Percentiles rank a stretch among this genome's conserved stretches.
Evolutionary conservation across 495 filamentous ascomycete genomes (phyloP).

Genomic region (Annulohypoxylon moriforme): DNA sequence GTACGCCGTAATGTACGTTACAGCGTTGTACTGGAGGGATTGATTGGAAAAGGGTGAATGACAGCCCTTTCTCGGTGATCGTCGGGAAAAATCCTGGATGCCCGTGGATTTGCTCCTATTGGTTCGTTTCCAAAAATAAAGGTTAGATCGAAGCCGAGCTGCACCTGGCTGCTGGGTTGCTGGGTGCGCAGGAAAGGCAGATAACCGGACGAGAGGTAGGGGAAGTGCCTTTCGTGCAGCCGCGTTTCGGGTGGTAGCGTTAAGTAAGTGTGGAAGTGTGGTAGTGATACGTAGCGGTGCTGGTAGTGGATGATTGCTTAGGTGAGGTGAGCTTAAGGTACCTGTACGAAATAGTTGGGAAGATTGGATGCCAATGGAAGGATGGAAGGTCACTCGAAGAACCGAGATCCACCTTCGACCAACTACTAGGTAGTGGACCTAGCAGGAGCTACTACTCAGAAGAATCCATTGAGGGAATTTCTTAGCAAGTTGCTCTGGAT

Average conservation of each 20-base stretch:
- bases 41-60: slow-evolving; percentile 15
- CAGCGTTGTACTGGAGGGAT: slow-evolving; percentile 9
- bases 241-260: slow-evolving; percentile 12
- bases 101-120: slow-evolving; percentile 18
- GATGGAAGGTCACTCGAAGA: not conserved
- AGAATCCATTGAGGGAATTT: slow-evolving; percentile 18
- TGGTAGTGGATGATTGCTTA: slow-evolving; percentile 4
- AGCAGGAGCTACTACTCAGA: not conserved
- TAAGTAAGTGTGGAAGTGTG: too few species aligned
- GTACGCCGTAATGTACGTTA: too few species aligned
- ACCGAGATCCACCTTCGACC: not conserved
- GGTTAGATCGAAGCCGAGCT: slow-evolving; percentile 37
- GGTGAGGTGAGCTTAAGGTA: slow-evolving; percentile 3
- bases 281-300: not conserved
- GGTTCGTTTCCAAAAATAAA: slow-evolving; percentile 25
- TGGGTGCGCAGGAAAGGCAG: slow-evolving; percentile 14
- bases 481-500: slow-evolving; percentile 6
- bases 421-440: not conserved
- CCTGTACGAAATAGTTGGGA: not conserved
- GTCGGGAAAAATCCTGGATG: slow-evolving; percentile 29
- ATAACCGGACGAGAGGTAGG: slow-evolving; percentile 21
- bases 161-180: slow-evolving; percentile 9
- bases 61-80: slow-evolving; percentile 13
- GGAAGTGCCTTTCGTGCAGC: slow-evolving; percentile 27
- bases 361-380: not conserved